Conservation (phyloP, 768 basidiomycete species). For the Lactarius indigo region DNA sequence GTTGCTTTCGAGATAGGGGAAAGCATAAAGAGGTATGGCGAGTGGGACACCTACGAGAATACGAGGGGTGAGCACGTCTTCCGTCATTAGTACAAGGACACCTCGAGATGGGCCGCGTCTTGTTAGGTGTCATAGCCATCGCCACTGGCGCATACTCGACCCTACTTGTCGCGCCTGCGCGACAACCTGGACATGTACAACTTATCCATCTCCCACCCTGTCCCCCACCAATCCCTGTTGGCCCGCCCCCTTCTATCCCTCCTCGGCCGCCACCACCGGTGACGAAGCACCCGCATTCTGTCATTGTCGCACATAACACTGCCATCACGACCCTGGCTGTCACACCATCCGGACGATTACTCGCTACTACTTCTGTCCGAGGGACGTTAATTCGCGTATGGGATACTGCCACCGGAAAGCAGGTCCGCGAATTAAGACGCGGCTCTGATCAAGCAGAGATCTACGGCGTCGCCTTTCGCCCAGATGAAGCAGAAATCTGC, state of each 20-base stretch:
- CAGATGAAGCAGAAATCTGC: constrained; percentile 81
- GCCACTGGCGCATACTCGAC: constrained; percentile 77
- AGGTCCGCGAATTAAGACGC: constrained; percentile 75
- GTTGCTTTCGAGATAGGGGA: constrained; percentile 72
- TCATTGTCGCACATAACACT: constrained; percentile 80
- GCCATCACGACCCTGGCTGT: constrained; percentile 75
- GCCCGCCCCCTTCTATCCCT: constrained; percentile 51
- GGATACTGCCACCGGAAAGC: constrained; percentile 70
- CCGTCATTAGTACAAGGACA: constrained; percentile 1
- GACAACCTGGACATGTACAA: constrained; percentile 85
- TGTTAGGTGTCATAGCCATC: constrained; percentile 71
- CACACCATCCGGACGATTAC: constrained; percentile 70
- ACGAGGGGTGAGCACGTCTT: constrained; percentile 56
- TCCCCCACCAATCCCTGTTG: constrained; percentile 51
- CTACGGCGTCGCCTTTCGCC: constrained; percentile 84
- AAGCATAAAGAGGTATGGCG: constrained; percentile 57
- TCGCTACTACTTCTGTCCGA: constrained; percentile 79
- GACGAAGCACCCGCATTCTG: constrained; percentile 65
- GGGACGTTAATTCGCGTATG: constrained; percentile 88
- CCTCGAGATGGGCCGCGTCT: not conserved
- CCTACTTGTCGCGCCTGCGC: constrained; percentile 79
- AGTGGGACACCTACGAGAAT: constrained; percentile 90
- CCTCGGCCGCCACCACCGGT: constrained; percentile 53
- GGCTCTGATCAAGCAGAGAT: constrained; percentile 90
- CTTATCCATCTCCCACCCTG: constrained; percentile 83